Percentiles rank a stretch among this genome's conserved stretches.
These are phyloP conservation scores for Sugiyamaella smithiae DNA, from an alignment of 805 yeast genomes.

Conservation along the genomic window DNA sequence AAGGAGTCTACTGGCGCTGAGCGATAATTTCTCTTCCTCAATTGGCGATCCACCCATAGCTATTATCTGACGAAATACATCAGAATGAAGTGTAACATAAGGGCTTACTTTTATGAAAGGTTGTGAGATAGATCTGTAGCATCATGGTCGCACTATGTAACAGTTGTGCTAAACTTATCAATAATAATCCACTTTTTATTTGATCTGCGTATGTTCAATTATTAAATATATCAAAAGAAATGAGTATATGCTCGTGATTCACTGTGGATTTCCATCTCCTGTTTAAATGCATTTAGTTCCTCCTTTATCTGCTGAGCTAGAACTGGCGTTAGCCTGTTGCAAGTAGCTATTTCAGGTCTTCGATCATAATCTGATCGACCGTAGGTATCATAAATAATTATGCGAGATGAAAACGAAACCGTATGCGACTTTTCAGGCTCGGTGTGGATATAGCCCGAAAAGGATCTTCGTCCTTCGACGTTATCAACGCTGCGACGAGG, in stretches of 20 bases:
- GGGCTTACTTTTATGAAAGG: too few relatives aligned
- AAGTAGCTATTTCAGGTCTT: slow-evolving; percentile 88
- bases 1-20: not conserved
- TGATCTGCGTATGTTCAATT: too few relatives aligned
- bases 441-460: not conserved
- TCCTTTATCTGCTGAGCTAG: slow-evolving; percentile 83
- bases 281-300: slow-evolving; percentile 76
- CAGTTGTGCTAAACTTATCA: too few relatives aligned
- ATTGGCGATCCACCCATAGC: too few relatives aligned
- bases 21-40: slow-evolving; percentile 1
- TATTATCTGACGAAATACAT: too few relatives aligned
- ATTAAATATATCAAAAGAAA: slow-evolving; percentile 50
- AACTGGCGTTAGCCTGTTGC: slow-evolving; percentile 84
- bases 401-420: slow-evolving; percentile 77
- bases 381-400: slow-evolving; percentile 81
- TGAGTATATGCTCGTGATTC: slow-evolving; percentile 79
- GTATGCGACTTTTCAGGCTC: slow-evolving; percentile 6
- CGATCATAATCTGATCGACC: slow-evolving; percentile 84
- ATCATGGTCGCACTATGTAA: too few relatives aligned
- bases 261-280: slow-evolving; percentile 80
- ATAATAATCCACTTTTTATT: too few relatives aligned
- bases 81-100: too few relatives aligned
- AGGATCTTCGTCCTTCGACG: slow-evolving; percentile 1
- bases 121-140: too few relatives aligned
- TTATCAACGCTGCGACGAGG: not conserved